Conservation (phyloP, 768 basidiomycete species). For the Polyporus arcularius region DNA sequence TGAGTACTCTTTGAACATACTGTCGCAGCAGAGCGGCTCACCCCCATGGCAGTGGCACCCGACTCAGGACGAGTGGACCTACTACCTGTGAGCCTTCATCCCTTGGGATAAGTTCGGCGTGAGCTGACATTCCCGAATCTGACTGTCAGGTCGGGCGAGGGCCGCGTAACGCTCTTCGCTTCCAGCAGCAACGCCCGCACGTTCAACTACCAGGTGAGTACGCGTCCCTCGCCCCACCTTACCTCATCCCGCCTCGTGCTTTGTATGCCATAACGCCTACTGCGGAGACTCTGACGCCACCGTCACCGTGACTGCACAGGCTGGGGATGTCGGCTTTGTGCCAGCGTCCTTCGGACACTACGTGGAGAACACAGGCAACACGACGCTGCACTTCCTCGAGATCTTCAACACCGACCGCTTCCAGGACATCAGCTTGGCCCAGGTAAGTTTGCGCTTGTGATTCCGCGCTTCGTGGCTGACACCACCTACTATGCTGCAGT, state of each 20-base stretch:
- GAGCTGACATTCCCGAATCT: neutral
- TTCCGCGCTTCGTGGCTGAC: neutral
- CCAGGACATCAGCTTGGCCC: constrained; percentile 56
- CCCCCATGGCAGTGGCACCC: constrained; percentile 48
- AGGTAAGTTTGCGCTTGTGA: constrained; percentile 15
- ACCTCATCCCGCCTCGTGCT: neutral
- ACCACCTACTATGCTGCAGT: constrained; percentile 33
- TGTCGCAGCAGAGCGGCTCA: neutral
- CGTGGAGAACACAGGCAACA: constrained; percentile 65
- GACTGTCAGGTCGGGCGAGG: constrained; percentile 37
- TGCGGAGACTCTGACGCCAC: too few species aligned
- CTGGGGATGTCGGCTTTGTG: constrained; percentile 29
- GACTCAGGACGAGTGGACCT: constrained; percentile 51
- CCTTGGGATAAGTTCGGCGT: neutral
- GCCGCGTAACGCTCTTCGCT: constrained; percentile 46
- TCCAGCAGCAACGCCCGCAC: constrained; percentile 42
- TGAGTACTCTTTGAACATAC: constrained; percentile 25
- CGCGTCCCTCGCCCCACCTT: too few species aligned
- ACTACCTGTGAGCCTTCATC: constrained; percentile 21
- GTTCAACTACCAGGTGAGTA: constrained; percentile 44
- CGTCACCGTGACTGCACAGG: neutral
- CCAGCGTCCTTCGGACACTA: constrained; percentile 46
- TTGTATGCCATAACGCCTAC: neutral
- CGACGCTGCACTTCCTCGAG: constrained; percentile 58
- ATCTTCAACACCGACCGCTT: constrained; percentile 52